These are phyloP conservation scores for Oemleria cerasiformis DNA, from an alignment of 306 rosid species.

Conservation along the genomic window DNA sequence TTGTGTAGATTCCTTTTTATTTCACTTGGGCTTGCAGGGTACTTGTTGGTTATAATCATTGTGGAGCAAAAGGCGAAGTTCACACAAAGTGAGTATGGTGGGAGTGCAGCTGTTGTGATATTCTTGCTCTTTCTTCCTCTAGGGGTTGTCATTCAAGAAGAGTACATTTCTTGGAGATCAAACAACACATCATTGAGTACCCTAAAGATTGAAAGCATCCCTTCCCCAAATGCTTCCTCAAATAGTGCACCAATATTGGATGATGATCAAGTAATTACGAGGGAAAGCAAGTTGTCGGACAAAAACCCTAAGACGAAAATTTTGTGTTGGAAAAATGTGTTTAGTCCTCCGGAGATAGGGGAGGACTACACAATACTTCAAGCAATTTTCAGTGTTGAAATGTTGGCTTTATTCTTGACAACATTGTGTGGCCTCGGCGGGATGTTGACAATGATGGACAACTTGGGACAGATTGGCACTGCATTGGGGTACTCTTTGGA, in stretches of 20 bases:
- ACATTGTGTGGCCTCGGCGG: slow-evolving; percentile 9
- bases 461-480: slow-evolving; percentile 27
- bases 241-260: too few species aligned
- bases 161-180: slow-evolving; percentile 5
- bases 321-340: slow-evolving; percentile 14
- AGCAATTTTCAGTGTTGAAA: slow-evolving; percentile 21
- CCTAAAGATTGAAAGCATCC: too few species aligned
- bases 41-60: slow-evolving; percentile 17
- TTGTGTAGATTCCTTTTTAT: slow-evolving; percentile 19
- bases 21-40: slow-evolving; percentile 22
- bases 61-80: slow-evolving; percentile 13
- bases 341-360: slow-evolving; percentile 9
- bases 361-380: slow-evolving; percentile 25
- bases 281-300: too few species aligned
- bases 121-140: slow-evolving; percentile 30
- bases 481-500: slow-evolving; percentile 11
- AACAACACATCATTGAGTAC: too few species aligned
- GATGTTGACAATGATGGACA: slow-evolving; percentile 19
- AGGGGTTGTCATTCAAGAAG: slow-evolving; percentile 10
- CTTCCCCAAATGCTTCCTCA: too few species aligned
- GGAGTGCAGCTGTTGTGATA: slow-evolving; percentile 17
- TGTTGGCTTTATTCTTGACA: slow-evolving; percentile 22
- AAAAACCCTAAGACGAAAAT: background rate
- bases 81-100: slow-evolving; percentile 14
- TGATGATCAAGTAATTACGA: too few species aligned